Evolutionary conservation across 352 stramenopile genomes (phyloP), one percentile per base, ranked within the genome.

Genomic region (Vaucheria bursata): DNA sequence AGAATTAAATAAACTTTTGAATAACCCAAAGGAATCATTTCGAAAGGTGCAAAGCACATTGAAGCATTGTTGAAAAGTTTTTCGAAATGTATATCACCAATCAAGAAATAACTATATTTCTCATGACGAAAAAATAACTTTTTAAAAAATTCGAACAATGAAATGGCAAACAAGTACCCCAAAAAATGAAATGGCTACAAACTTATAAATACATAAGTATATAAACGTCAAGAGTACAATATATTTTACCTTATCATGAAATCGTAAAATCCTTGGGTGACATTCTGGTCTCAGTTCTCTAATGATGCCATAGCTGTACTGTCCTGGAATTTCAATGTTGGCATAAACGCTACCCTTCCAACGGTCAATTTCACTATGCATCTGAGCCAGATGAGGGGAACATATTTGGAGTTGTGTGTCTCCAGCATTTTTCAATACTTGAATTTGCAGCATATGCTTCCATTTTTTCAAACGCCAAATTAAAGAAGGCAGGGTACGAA

Each of bases 401-500:
- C 90, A 94, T 73, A 90, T 86, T 77, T 96, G 91, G 12, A 96
- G 79, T 29, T 88, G 90, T 25, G 94, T 76, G 65, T 89, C 88
- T 72, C 90, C 88, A n/a, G 87, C 86, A 18, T 90, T 84, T 52
- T 89, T 87, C 67, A 92, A 89, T 25, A 95, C 88, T 31, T 89
- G 89, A 8, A 88, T 85, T 68, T 94, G 90, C 69, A 96, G 79
- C 50, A 95, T 36, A 75, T 91, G 88, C 76, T 95, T 95, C 91
- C 91, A 96, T 36, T 90, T 89, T 79, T 94, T 94, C 2, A 96
- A 86, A 0, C 90, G 87, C 59, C 92, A 88, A 88, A 95, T 93
- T n/a, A 85, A 64, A 38, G 74, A 69, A 0, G 78, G 70, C 45
- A 83, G 45, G 1, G 73, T 12, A 18, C 45, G 45, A 25, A 25